Conservation (phyloP, 2,329 filamentous ascomycete species). For the Fusarium coicis region DNA sequence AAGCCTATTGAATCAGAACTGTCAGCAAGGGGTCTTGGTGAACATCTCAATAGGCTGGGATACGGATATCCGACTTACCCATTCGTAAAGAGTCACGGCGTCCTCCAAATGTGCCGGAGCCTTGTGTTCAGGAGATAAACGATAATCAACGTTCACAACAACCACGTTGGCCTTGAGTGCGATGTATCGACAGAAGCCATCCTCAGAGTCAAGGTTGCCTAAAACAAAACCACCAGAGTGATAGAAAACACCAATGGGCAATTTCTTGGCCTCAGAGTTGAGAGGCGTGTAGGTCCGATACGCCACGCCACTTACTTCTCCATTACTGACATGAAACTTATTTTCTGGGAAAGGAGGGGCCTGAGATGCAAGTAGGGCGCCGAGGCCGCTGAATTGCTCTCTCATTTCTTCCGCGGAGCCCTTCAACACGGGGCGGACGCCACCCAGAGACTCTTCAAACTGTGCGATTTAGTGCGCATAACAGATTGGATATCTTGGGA, state of each 20-base stretch:
- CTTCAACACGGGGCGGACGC: background rate
- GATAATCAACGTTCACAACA: background rate
- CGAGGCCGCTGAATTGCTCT: background rate
- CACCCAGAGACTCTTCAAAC: background rate
- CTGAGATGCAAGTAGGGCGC: background rate
- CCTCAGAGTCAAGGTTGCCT: background rate
- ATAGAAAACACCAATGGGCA: background rate
- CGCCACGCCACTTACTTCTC: background rate
- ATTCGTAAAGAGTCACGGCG: background rate
- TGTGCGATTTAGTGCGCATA: background rate
- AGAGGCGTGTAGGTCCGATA: background rate
- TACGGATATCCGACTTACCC: rapidly evolving
- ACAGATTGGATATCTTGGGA: rapidly evolving
- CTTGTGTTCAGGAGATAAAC: background rate
- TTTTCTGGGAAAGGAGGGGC: background rate
- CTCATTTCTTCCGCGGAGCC: background rate
- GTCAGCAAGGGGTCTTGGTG: rapidly evolving
- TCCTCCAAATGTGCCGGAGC: background rate
- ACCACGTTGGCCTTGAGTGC: background rate
- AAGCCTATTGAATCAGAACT: background rate
- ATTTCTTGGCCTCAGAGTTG: background rate
- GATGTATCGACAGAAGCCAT: background rate
- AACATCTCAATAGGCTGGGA: rapidly evolving
- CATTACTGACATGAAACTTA: background rate
- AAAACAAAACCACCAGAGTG: background rate